Conservation (phyloP, 768 basidiomycete species). For the Mycena vulgaris region DNA sequence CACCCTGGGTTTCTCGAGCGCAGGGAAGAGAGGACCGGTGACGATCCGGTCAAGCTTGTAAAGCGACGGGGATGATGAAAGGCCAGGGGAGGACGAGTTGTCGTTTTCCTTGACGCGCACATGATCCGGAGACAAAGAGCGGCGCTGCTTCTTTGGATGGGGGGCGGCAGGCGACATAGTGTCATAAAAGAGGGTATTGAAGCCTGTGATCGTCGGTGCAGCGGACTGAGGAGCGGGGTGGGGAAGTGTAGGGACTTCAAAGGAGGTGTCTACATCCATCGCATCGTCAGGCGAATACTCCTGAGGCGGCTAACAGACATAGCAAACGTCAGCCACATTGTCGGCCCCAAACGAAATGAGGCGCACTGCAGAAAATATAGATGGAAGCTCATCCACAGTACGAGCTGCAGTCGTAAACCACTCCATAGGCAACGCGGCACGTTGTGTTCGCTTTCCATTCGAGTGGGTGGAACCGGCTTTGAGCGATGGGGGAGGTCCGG, state of each 20-base stretch:
- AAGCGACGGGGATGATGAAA: conserved; percentile 67
- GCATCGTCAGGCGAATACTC: conserved; percentile 71
- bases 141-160: conserved; percentile 65
- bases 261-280: conserved; percentile 86
- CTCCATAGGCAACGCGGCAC: conserved; percentile 74
- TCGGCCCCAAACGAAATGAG: conserved; percentile 11
- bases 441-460: conserved; percentile 69
- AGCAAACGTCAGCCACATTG: conserved; percentile 26
- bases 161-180: conserved; percentile 64
- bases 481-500: conserved; percentile 48
- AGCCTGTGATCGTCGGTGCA: conserved; percentile 66
- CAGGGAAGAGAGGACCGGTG: conserved; percentile 63
- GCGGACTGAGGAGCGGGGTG: conserved; percentile 60
- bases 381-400: conserved; percentile 37
- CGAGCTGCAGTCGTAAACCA: conserved; percentile 61
- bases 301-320: conserved; percentile 54
- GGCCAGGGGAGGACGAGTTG: conserved; percentile 63
- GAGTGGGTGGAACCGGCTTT: conserved; percentile 59
- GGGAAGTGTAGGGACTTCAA: conserved; percentile 51
- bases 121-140: conserved; percentile 71
- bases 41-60: conserved; percentile 64
- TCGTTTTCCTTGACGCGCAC: conserved; percentile 56
- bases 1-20: conserved; percentile 66
- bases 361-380: conserved; percentile 44
- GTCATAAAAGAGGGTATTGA: conserved; percentile 75